phyloP scores from a whole-genome alignment of 371 early-diverging fungal species.

The Blakeslea trispora region DNA sequence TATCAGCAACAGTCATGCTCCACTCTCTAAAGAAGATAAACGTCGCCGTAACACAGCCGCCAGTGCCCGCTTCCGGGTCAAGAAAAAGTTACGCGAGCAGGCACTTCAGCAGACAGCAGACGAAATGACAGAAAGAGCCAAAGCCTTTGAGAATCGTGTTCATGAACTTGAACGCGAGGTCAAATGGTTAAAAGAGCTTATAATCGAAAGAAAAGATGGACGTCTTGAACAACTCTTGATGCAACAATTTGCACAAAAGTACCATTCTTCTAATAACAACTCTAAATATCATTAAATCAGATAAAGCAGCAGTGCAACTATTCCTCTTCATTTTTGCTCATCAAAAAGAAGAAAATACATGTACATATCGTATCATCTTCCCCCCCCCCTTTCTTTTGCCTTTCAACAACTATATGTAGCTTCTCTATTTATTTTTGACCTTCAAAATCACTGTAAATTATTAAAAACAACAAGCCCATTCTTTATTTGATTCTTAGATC shows the following conservation, averaged over 20 bases:
- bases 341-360: too few species aligned
- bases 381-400: too few species aligned
- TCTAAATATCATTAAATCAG: too few species aligned
- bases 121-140: slow-evolving; percentile 80
- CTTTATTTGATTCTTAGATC: too few species aligned
- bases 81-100: slow-evolving; percentile 90
- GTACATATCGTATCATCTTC: too few species aligned
- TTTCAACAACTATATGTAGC: too few species aligned
- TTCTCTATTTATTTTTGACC: too few species aligned
- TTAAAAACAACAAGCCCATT: too few species aligned
- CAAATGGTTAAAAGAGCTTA: slow-evolving; percentile 84
- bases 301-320: too few species aligned
- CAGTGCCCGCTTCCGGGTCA: slow-evolving; percentile 93
- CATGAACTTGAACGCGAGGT: slow-evolving; percentile 89
- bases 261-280: too few species aligned
- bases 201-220: slow-evolving; percentile 75
- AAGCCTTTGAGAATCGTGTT: slow-evolving; percentile 70
- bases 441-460: too few species aligned
- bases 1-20: not conserved
- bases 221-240: slow-evolving; percentile 28
- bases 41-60: slow-evolving; percentile 93
- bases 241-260: slow-evolving; percentile 6
- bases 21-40: slow-evolving; percentile 76
- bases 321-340: too few species aligned
- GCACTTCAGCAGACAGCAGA: slow-evolving; percentile 80